Percentiles rank a stretch among this genome's conserved stretches.
Conservation (phyloP, 2,329 filamentous ascomycete genomes). For the Hypoxylon sp. region DNA sequence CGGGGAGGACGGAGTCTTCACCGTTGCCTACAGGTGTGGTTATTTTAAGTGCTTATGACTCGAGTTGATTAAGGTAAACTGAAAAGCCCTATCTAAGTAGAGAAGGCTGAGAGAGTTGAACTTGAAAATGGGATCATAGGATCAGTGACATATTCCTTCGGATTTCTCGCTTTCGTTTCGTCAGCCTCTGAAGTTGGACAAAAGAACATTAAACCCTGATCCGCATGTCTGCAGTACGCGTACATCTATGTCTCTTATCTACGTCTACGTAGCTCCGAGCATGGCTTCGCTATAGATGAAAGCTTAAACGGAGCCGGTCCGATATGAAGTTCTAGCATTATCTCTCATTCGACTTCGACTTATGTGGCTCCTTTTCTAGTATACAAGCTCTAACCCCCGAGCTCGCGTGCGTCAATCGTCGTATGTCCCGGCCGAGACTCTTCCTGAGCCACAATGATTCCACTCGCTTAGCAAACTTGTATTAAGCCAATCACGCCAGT, state of each 20-base stretch:
- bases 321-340: constrained; percentile 11
- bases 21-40: constrained; percentile 1
- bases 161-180: constrained; percentile 12
- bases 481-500: constrained; percentile 35
- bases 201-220: constrained; percentile 15
- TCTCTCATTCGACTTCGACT: constrained; percentile 23
- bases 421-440: constrained; percentile 25
- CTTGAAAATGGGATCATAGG: constrained; percentile 13
- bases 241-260: constrained; percentile 20
- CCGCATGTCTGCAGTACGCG: not conserved
- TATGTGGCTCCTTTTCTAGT: not conserved
- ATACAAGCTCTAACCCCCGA: constrained; percentile 24
- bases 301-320: constrained; percentile 7
- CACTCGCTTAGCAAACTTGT: constrained; percentile 38
- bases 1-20: constrained; percentile 1
- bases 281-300: constrained; percentile 19
- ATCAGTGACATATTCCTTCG: constrained; percentile 27
- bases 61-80: not conserved
- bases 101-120: constrained; percentile 23
- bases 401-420: constrained; percentile 34
- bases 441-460: constrained; percentile 16
- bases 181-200: constrained; percentile 3
- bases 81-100: constrained; percentile 1
- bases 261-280: constrained; percentile 15
- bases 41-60: not conserved